Percentiles rank a stretch among this genome's conserved stretches.
Evolutionary conservation across 306 rosid species (phyloP).

Genomic region (Cucurbita argyrosperma): DNA sequence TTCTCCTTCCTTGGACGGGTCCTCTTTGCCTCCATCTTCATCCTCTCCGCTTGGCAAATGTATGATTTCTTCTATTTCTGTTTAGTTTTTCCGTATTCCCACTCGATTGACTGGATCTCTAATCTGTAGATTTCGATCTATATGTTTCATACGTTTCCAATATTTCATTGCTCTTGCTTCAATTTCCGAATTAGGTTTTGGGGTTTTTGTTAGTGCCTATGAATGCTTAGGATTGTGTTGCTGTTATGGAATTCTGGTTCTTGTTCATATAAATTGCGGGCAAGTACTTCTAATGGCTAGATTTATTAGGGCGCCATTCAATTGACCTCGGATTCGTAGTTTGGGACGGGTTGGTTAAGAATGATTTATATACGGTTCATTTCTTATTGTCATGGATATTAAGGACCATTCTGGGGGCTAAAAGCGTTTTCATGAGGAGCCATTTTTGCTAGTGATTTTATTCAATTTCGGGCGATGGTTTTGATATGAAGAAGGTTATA

Average conservation of each 20-base stretch:
- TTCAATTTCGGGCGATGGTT: background rate
- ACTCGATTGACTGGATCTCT: conserved; percentile 15
- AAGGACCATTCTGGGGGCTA: background rate
- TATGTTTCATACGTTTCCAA: background rate
- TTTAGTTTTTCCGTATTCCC: background rate
- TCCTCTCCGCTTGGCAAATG: conserved; percentile 90
- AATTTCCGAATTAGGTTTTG: background rate
- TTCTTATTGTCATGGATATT: background rate
- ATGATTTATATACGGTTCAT: background rate
- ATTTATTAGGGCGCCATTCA: background rate
- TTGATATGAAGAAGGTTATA: background rate
- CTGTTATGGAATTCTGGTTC: background rate
- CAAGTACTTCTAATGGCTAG: background rate
- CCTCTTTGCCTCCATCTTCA: conserved; percentile 81
- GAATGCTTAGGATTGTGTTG: background rate
- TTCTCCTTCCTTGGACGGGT: conserved; percentile 73
- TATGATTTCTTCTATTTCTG: conserved; percentile 10
- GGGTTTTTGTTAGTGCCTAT: background rate
- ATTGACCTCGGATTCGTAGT: background rate
- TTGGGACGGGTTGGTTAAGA: background rate
- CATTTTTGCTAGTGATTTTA: background rate
- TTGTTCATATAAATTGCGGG: background rate
- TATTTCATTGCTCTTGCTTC: background rate
- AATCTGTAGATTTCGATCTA: background rate
- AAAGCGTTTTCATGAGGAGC: background rate